These are phyloP conservation scores for Yarrowia galli DNA, from an alignment of 1,139 yeast species.

Conservation along the genomic window DNA sequence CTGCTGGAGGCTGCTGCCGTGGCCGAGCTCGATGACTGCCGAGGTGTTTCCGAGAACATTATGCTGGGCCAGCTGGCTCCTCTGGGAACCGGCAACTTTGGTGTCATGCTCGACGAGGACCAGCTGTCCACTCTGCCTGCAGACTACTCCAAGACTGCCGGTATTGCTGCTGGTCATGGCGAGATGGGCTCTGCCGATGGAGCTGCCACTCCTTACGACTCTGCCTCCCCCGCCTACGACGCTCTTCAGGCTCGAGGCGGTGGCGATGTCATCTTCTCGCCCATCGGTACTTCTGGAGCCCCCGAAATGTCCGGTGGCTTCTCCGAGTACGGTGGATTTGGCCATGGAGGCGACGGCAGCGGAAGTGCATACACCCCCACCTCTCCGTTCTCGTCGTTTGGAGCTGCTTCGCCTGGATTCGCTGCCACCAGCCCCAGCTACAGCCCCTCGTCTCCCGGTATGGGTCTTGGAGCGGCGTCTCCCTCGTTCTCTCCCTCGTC, in stretches of 20 bases:
- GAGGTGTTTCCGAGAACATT: constrained; percentile 97
- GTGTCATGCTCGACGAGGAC: constrained; percentile 91
- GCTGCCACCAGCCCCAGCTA: constrained; percentile 71
- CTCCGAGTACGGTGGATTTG: constrained; percentile 83
- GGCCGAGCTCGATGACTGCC: constrained; percentile 97
- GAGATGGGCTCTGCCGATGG: constrained; percentile 63
- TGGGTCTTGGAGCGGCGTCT: constrained; percentile 64
- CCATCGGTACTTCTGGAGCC: constrained; percentile 86
- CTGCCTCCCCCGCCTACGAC: constrained; percentile 75
- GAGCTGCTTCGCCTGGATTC: constrained; percentile 73
- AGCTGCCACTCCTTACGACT: constrained; percentile 93
- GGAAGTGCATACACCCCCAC: constrained; percentile 72
- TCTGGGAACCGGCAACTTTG: constrained; percentile 97
- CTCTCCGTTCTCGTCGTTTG: constrained; percentile 64
- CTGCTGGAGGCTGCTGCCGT: constrained; percentile 97
- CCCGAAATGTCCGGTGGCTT: constrained; percentile 88
- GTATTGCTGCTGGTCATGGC: constrained; percentile 44
- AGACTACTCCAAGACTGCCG: constrained; percentile 50
- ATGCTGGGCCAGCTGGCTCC: constrained; percentile 99
- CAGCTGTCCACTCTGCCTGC: constrained; percentile 74
- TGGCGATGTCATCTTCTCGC: constrained; percentile 75
- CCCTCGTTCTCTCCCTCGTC: constrained; percentile 79
- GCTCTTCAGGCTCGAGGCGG: constrained; percentile 83
- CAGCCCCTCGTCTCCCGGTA: constrained; percentile 77
- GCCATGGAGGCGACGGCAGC: constrained; percentile 58